Conservation (phyloP, 345 rosid genomes). For the Cardiospermum halicacabum region DNA sequence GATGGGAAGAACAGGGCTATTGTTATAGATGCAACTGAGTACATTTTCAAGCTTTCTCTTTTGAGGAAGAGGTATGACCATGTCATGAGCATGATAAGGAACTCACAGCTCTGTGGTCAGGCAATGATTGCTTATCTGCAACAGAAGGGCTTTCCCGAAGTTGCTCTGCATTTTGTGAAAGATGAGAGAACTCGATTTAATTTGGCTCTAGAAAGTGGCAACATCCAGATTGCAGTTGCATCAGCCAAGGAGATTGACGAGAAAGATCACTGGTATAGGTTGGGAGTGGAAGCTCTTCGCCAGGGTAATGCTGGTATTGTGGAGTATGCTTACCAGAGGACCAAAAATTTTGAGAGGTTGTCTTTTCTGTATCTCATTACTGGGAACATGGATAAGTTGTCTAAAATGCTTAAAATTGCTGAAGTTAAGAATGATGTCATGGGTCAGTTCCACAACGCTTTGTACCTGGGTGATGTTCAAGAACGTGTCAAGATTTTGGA, state of each 20-base stretch:
- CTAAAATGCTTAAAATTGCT: slow-evolving; percentile 91
- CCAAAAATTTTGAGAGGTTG: slow-evolving; percentile 93
- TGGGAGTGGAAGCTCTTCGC: slow-evolving; percentile 98
- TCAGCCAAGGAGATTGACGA: slow-evolving; percentile 95
- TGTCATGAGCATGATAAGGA: slow-evolving; percentile 95
- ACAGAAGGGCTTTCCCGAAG: slow-evolving; percentile 97
- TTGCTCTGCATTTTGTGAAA: slow-evolving; percentile 94
- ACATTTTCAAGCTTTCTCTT: slow-evolving; percentile 78
- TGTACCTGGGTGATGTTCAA: slow-evolving; percentile 80
- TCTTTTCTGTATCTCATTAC: slow-evolving; percentile 90
- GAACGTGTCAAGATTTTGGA: slow-evolving; percentile 89
- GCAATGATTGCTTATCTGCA: slow-evolving; percentile 96
- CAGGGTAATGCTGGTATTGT: slow-evolving; percentile 92
- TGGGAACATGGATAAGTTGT: slow-evolving; percentile 76
- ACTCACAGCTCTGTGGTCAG: slow-evolving; percentile 93
- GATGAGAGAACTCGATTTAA: slow-evolving; percentile 93
- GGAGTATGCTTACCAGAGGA: slow-evolving; percentile 94
- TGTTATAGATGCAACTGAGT: slow-evolving; percentile 76
- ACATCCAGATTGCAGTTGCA: slow-evolving; percentile 91
- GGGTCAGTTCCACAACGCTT: slow-evolving; percentile 96
- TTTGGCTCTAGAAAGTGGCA: slow-evolving; percentile 93
- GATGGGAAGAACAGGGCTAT: slow-evolving; percentile 77
- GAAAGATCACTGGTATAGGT: slow-evolving; percentile 85
- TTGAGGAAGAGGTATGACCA: slow-evolving; percentile 77
- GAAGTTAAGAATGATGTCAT: slow-evolving; percentile 88